These are phyloP conservation scores for Neospora caninum DNA, from an alignment of 169 alveolate genomes.

Conservation along the genomic window DNA sequence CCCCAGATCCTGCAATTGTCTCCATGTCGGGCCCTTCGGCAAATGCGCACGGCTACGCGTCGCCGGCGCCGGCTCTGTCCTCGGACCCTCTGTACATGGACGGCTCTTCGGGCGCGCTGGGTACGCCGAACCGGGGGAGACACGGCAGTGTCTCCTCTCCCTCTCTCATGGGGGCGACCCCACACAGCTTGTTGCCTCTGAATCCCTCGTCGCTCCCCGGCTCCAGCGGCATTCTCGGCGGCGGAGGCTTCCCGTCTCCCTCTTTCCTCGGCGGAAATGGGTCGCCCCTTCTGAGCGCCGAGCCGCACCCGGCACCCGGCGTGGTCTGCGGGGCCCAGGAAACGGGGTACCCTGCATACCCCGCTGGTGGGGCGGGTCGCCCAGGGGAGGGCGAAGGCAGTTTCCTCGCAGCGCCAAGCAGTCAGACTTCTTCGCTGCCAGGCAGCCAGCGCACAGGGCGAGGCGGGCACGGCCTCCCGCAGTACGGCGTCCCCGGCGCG, in stretches of 20 bases:
- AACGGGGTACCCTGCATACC: not conserved
- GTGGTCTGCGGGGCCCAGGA: not conserved
- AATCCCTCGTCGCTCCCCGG: not conserved
- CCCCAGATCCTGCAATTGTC: conserved; percentile 69
- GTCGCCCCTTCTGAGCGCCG: not conserved
- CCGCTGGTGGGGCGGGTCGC: not conserved
- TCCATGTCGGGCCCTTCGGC: not conserved
- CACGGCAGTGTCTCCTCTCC: not conserved
- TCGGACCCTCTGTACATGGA: not conserved
- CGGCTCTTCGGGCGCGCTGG: not conserved
- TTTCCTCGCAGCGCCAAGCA: not conserved
- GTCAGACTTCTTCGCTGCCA: not conserved
- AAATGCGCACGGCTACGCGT: not conserved
- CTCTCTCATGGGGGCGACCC: conserved; percentile 3
- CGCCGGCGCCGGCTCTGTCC: not conserved
- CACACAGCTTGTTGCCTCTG: not conserved
- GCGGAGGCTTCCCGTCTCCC: not conserved
- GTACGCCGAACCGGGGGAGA: not conserved
- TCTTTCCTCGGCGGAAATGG: not conserved
- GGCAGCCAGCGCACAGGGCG: not conserved
- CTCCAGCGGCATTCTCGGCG: not conserved
- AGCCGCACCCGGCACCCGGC: too few relatives aligned
- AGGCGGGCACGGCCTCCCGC: not conserved
- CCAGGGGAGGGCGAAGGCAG: not conserved
- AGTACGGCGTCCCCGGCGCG: not conserved